Evolutionary conservation across 164 flowering plant species (phyloP).

Genomic region (Vitis vinifera): ASM3070453v1 NC_081811.1:1223501-1224000

Average conservation of each 20-base stretch:
- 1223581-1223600: slow-evolving; percentile 96
- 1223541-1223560: slow-evolving; percentile 46
- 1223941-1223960: slow-evolving; percentile 45
- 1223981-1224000: slow-evolving; percentile 77
- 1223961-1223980: slow-evolving; percentile 45
- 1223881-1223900: slow-evolving; percentile 78
- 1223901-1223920: slow-evolving; percentile 42
- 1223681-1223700: slow-evolving; percentile 96
- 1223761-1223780: slow-evolving; percentile 53
- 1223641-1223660: slow-evolving; percentile 83
- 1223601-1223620: slow-evolving; percentile 93
- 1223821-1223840: slow-evolving; percentile 37
- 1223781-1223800: slow-evolving; percentile 56
- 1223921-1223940: slow-evolving; percentile 53
- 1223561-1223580: slow-evolving; percentile 97
- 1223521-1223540: too few relatives aligned
- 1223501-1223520: too few relatives aligned
- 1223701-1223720: slow-evolving; percentile 93
- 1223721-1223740: slow-evolving; percentile 71
- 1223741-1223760: slow-evolving; percentile 56
- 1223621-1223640: slow-evolving; percentile 87
- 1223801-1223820: slow-evolving; percentile 46
- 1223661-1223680: slow-evolving; percentile 85
- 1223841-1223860: slow-evolving; percentile 29
- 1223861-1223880: slow-evolving; percentile 52